Base-by-base conservation (phyloP, 2,329 filamentous ascomycete genomes). In the Magnaporthiopsis rhizophila region DNA sequence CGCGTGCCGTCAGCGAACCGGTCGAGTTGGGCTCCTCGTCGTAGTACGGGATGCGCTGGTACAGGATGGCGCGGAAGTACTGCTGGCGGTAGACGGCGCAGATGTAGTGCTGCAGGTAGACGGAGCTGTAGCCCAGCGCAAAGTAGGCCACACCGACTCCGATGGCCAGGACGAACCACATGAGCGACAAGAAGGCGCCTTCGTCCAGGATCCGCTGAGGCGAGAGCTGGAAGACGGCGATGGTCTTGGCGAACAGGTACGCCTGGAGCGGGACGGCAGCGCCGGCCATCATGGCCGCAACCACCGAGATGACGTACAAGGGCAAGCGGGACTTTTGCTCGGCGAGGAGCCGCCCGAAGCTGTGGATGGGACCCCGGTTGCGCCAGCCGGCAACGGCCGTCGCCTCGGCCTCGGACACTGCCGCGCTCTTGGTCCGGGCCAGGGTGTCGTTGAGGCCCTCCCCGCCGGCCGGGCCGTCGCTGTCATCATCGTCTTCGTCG, bases 131-230 rank as follows among this genome's bases (percentile, higher is more conserved):
- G 0, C 76, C 78, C 8, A 85, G 74, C 28, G 77, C 65, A 67
- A 84, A 84, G 71, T 89, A 89, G 21, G 79, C 74, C 0, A 82
- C 2, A 1, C 83, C 83, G 12, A 81, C 74, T 12, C 74, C 80
- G 5, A 82, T 76, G 2, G 86, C 86, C 34, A 88, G 75, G 0
- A 86, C 73, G 26, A 85, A 78, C 77, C 86, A 90, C 84, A 89
- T 89, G 65, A 87, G 78, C 0, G 85, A 81, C 84, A 85, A 89
- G 71, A 88, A 89, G 62, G 83, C 79, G 21, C 66, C 66, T 3
- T 65, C 65, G 28, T 68, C 62, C 36, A 71, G 60, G 13, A 72
- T 64, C 36, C 64, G 30, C 21, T 64, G 62, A 1, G 65, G 64
- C 6, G 67, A 61, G 12, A 73, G 71, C n/a, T 78, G 73, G 69